Percentiles rank a stretch among this genome's conserved stretches.
Evolutionary conservation across 805 yeast species (phyloP).

Genomic region (Metschnikowia arizonensis): DNA sequence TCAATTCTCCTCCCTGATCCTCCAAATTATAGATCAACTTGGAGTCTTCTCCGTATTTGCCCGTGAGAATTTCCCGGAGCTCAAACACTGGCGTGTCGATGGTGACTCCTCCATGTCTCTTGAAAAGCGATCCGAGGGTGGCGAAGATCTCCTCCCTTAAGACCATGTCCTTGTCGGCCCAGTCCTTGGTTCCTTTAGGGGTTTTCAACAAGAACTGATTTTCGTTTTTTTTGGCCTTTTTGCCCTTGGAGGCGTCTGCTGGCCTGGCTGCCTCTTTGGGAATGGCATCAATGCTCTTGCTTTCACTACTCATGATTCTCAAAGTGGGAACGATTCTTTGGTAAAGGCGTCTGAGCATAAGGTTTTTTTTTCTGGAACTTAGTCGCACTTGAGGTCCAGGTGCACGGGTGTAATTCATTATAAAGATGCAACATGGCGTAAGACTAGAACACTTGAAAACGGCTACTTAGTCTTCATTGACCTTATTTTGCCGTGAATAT

Average conservation of each 20-base stretch:
- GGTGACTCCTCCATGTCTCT: slow-evolving; percentile 96
- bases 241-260: slow-evolving; percentile 7
- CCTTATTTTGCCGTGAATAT: slow-evolving; percentile 37
- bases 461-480: slow-evolving; percentile 36
- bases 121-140: slow-evolving; percentile 69
- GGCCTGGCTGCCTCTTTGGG: slow-evolving; percentile 7
- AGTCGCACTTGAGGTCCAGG: slow-evolving; percentile 5
- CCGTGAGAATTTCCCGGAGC: slow-evolving; percentile 88
- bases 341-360: slow-evolving; percentile 18
- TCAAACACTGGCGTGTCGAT: slow-evolving; percentile 98
- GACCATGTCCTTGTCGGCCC: slow-evolving; percentile 98
- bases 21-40: slow-evolving; percentile 92
- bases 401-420: slow-evolving; percentile 13
- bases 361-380: slow-evolving; percentile 5
- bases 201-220: slow-evolving; percentile 77
- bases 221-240: slow-evolving; percentile 42
- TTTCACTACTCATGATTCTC: slow-evolving; percentile 24
- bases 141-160: slow-evolving; percentile 83
- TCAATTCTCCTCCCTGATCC: slow-evolving; percentile 98
- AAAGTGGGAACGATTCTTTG: slow-evolving; percentile 11
- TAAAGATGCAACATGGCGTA: not conserved
- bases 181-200: slow-evolving; percentile 96
- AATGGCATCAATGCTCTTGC: slow-evolving; percentile 8
- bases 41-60: slow-evolving; percentile 98
- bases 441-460: not conserved